These are phyloP conservation scores for Moesziomyces sp. DNA, from an alignment of 1,284 basidiomycete species.

Conservation along the genomic window DNA sequence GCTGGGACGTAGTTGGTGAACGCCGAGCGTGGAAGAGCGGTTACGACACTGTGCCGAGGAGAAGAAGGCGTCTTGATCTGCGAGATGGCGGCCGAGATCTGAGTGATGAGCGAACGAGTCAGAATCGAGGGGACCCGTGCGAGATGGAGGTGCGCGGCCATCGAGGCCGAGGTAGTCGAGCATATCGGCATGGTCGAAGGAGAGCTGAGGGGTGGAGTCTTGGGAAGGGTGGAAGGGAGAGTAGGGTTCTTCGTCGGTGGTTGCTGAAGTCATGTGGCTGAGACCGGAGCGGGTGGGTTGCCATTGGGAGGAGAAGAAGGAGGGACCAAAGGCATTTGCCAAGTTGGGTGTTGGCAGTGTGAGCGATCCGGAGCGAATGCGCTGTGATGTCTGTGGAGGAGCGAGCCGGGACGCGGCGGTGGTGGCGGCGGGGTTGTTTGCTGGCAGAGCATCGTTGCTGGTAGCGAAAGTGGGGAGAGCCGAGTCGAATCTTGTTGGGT, in stretches of 20 bases:
- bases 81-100: constrained; percentile 7
- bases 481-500: constrained; percentile 4
- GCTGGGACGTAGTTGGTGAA: constrained; percentile 29
- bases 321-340: constrained; percentile 48
- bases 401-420: neutral
- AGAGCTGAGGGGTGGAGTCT: constrained; percentile 18
- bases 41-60: constrained; percentile 27
- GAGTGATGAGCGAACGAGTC: neutral
- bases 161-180: constrained; percentile 60
- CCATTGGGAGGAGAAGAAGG: constrained; percentile 55
- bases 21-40: constrained; percentile 38
- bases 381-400: constrained; percentile 10
- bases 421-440: no score
- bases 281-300: constrained; percentile 47
- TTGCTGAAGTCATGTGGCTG: constrained; percentile 40
- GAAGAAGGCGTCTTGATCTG: constrained; percentile 19
- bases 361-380: constrained; percentile 50
- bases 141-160: constrained; percentile 8
- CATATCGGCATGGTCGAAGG: constrained; percentile 42
- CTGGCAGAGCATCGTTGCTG: no score
- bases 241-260: constrained; percentile 14
- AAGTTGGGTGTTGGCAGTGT: constrained; percentile 42
- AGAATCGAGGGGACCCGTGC: neutral
- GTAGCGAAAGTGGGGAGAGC: neutral
- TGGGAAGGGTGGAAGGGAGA: constrained; percentile 6